Percentiles rank a stretch among this genome's conserved stretches.
These are phyloP conservation scores for Mycena belliarum DNA, from an alignment of 768 basidiomycete genomes.

Conservation along the genomic window DNA sequence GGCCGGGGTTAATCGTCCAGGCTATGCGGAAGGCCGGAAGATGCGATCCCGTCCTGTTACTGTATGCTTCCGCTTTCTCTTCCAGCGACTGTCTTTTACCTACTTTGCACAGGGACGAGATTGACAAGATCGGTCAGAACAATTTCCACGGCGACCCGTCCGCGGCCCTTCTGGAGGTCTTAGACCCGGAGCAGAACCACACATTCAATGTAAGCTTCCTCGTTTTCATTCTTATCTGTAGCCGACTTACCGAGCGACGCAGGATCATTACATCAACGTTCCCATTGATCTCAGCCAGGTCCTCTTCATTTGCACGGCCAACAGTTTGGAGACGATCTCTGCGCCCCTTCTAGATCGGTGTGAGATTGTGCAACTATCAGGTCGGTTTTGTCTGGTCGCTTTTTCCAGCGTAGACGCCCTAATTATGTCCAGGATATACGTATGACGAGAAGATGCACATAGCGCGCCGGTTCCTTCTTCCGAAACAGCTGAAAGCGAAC, in stretches of 20 bases:
- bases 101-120: conserved; percentile 64
- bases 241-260: conserved; percentile 9
- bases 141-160: conserved; percentile 92
- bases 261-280: conserved; percentile 92
- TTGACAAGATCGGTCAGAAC: conserved; percentile 87
- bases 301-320: conserved; percentile 91
- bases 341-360: conserved; percentile 88
- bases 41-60: conserved; percentile 75
- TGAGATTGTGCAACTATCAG: conserved; percentile 81
- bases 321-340: conserved; percentile 86
- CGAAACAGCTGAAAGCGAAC: conserved; percentile 84
- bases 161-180: conserved; percentile 87
- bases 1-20: conserved; percentile 83
- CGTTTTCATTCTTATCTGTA: background rate
- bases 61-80: conserved; percentile 40
- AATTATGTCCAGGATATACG: conserved; percentile 59
- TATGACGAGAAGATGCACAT: conserved; percentile 92
- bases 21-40: conserved; percentile 83
- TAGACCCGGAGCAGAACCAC: conserved; percentile 93
- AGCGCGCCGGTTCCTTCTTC: conserved; percentile 81
- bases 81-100: background rate
- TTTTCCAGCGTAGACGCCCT: background rate
- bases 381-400: conserved; percentile 35
- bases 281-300: conserved; percentile 88
- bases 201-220: conserved; percentile 62